Evolutionary conservation across 495 filamentous ascomycete species (phyloP).

Genomic region (Aspergillus egyptiacus): DNA sequence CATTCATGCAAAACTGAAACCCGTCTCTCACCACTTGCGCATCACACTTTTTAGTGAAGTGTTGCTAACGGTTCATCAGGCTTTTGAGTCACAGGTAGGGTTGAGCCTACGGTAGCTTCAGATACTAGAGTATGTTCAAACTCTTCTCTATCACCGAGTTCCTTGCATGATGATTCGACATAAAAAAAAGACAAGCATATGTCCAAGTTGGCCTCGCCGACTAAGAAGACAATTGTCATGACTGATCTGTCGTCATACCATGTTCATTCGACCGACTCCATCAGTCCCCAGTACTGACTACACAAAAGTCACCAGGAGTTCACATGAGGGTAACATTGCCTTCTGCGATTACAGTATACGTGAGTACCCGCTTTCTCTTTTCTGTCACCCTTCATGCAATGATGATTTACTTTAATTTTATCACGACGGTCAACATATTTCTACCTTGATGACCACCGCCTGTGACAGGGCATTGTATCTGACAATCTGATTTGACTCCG

Average conservation of each 20-base stretch:
- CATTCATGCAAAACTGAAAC: slow-evolving; percentile 55
- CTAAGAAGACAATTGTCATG: slow-evolving; percentile 47
- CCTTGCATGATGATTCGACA: slow-evolving; percentile 47
- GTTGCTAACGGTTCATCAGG: slow-evolving; percentile 21
- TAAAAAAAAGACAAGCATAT: slow-evolving; percentile 55
- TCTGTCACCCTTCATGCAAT: slow-evolving; percentile 40
- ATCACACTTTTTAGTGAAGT: slow-evolving; percentile 8
- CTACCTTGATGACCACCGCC: slow-evolving; percentile 83
- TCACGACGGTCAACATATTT: slow-evolving; percentile 99
- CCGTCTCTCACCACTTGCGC: neutral
- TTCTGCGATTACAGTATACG: slow-evolving; percentile 4
- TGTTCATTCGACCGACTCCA: slow-evolving; percentile 5
- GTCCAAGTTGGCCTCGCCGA: slow-evolving; percentile 46
- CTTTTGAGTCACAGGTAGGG: neutral
- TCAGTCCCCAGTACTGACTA: slow-evolving; percentile 10
- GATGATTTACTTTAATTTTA: slow-evolving; percentile 69
- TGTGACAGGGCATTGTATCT: slow-evolving; percentile 76
- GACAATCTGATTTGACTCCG: slow-evolving; percentile 30
- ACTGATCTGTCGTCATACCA: slow-evolving; percentile 37
- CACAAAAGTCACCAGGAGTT: neutral
- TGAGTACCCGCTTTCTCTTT: slow-evolving; percentile 19
- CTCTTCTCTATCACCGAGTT: slow-evolving; percentile 7
- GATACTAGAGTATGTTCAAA: slow-evolving; percentile 29
- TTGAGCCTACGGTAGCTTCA: neutral
- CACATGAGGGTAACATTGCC: neutral